Evolutionary conservation across 306 rosid genomes (phyloP).

Genomic region (Quercus cerris): DNA sequence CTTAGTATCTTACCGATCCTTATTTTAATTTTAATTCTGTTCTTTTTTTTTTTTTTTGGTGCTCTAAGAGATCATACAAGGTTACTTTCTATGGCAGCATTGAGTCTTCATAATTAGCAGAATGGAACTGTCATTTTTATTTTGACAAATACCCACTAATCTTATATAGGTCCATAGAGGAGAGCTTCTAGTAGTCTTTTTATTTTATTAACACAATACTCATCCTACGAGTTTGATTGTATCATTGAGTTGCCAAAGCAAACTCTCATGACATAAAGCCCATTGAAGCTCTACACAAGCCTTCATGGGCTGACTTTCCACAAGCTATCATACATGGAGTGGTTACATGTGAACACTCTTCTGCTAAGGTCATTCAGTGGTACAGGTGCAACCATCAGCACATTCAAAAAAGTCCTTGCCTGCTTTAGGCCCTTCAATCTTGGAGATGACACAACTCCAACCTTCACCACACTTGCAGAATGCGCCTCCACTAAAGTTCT

Average conservation of each 20-base stretch:
- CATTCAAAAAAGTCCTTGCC: constrained; percentile 34
- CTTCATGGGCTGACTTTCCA: not conserved
- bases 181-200: not conserved
- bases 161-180: not conserved
- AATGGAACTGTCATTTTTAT: too few relatives aligned
- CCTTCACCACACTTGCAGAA: constrained; percentile 44
- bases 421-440: constrained; percentile 31
- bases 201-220: not conserved
- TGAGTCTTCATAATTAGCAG: too few relatives aligned
- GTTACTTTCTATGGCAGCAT: too few relatives aligned
- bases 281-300: too few relatives aligned
- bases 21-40: too few relatives aligned
- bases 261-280: not conserved
- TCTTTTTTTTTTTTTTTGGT: too few relatives aligned
- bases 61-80: too few relatives aligned
- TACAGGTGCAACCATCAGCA: constrained; percentile 17
- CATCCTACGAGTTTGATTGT: not conserved
- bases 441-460: constrained; percentile 45
- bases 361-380: not conserved
- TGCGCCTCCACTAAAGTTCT: not conserved
- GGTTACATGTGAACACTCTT: not conserved
- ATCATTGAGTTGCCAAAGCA: not conserved
- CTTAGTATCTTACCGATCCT: too few relatives aligned
- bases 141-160: too few relatives aligned
- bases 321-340: not conserved